These are phyloP conservation scores for Alternaria sp. DNA, from an alignment of 2,329 filamentous ascomycete species.

Conservation along the genomic window DNA sequence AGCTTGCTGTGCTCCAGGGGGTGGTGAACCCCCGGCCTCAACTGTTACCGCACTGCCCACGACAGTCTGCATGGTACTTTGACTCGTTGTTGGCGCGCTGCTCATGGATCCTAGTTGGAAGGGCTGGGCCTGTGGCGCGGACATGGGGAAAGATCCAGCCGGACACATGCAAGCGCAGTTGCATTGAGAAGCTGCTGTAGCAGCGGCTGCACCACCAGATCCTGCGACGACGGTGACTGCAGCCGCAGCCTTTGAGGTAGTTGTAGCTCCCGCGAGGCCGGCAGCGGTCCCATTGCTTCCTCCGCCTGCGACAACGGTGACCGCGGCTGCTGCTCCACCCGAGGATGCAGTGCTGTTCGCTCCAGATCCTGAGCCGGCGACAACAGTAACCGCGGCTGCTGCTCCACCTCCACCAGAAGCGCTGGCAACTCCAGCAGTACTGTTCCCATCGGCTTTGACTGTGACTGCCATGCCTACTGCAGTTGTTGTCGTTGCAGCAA, in stretches of 20 bases:
- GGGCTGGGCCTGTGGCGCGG: conserved; percentile 30
- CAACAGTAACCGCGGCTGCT: conserved; percentile 23
- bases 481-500: conserved; percentile 27
- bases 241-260: conserved; percentile 12
- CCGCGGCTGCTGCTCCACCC: not conserved
- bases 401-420: not conserved
- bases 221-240: conserved; percentile 7
- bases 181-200: conserved; percentile 28
- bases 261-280: conserved; percentile 13
- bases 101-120: conserved; percentile 36
- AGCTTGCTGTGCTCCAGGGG: conserved; percentile 17
- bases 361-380: conserved; percentile 25
- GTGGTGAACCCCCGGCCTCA: conserved; percentile 24
- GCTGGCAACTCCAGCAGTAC: conserved; percentile 1
- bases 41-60: conserved; percentile 28
- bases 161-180: conserved; percentile 42
- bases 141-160: conserved; percentile 39
- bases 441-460: conserved; percentile 19
- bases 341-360: not conserved
- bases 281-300: conserved; percentile 12
- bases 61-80: conserved; percentile 33
- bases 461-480: conserved; percentile 23
- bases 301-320: conserved; percentile 27
- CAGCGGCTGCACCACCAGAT: not conserved
- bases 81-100: not conserved